These are phyloP conservation scores for Syzygium jambos DNA, from an alignment of 345 rosid genomes.

Conservation along the genomic window DNA sequence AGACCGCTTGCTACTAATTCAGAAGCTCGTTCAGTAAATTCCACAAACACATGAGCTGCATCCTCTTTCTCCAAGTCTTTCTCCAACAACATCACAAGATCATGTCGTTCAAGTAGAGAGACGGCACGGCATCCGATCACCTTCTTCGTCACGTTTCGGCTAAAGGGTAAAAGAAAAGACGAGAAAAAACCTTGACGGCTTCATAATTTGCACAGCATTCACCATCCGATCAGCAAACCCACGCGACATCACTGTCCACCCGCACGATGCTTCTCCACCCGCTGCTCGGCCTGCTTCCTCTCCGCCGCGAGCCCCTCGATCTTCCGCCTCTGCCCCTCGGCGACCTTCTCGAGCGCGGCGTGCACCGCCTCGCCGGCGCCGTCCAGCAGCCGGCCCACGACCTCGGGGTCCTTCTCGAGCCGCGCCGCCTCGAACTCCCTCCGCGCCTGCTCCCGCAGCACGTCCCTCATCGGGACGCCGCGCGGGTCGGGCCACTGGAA, in stretches of 20 bases:
- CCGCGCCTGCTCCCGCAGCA: conserved; percentile 68
- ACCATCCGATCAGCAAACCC: not conserved
- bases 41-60: not conserved
- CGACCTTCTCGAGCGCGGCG: conserved; percentile 60
- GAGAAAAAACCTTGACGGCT: not conserved
- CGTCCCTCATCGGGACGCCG: conserved; percentile 68
- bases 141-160: not conserved
- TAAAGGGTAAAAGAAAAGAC: not conserved
- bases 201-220: not conserved
- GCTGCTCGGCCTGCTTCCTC: not conserved
- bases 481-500: conserved; percentile 71
- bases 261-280: conserved; percentile 16
- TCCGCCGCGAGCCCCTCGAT: conserved; percentile 18
- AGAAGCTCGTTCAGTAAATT: not conserved
- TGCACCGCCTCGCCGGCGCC: conserved; percentile 77
- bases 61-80: not conserved
- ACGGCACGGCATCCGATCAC: not conserved
- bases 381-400: conserved; percentile 55
- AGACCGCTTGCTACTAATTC: not conserved
- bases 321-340: conserved; percentile 61
- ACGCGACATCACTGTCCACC: conserved; percentile 10
- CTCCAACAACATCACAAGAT: not conserved
- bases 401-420: conserved; percentile 76
- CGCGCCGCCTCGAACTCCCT: conserved; percentile 84
- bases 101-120: not conserved